phyloP scores from a whole-genome alignment of 2,329 filamentous ascomycete species.

The Clarireedia hainanense region DNA sequence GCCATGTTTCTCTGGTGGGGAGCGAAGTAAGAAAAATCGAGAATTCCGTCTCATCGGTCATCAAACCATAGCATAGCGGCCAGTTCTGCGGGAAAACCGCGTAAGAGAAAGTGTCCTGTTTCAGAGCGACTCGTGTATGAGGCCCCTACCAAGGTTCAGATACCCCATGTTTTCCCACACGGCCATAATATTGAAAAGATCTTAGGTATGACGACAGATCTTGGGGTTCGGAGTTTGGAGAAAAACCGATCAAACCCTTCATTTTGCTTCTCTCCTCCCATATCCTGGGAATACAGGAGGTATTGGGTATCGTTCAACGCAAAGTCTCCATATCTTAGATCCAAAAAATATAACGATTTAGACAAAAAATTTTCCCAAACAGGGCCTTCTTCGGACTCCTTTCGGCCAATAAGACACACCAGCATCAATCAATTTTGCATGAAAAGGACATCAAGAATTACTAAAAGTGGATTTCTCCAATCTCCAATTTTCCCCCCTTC shows the following conservation, averaged over 20 bases:
- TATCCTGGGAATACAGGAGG: background rate
- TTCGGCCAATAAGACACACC: conserved; percentile 1
- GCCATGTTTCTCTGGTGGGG: background rate
- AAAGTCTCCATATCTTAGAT: background rate
- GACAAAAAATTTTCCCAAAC: background rate
- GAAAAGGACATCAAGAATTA: background rate
- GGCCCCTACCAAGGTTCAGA: too few species aligned
- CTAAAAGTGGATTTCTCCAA: background rate
- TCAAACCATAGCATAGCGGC: background rate
- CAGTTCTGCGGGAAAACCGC: background rate
- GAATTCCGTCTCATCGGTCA: background rate
- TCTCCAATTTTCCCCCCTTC: background rate
- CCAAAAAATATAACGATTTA: background rate
- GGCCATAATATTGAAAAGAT: too few species aligned
- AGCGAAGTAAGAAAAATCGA: background rate
- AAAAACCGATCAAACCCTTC: too few species aligned
- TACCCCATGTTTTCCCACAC: too few species aligned
- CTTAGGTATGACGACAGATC: background rate
- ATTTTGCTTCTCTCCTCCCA: too few species aligned
- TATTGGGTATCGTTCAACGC: background rate
- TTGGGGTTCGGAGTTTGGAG: background rate
- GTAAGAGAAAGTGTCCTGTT: conserved; percentile 2
- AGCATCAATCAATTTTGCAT: background rate
- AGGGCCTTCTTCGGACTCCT: conserved; percentile 7
- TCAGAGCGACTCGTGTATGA: background rate